Percentiles rank a stretch among this genome's conserved stretches.
Evolutionary conservation across 768 basidiomycete genomes (phyloP).

Genomic region (Pleurotus djamor): DNA sequence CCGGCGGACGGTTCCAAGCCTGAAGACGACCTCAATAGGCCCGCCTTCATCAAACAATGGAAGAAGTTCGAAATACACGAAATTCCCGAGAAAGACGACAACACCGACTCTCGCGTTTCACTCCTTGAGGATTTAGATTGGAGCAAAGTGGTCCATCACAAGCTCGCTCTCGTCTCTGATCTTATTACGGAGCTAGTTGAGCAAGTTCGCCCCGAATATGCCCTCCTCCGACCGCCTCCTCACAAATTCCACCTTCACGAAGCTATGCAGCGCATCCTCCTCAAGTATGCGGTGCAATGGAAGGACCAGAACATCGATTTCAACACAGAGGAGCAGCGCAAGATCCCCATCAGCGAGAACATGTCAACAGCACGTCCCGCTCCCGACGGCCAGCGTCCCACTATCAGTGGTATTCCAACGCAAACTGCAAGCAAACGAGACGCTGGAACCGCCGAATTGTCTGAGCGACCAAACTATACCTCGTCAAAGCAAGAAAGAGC

Average conservation of each 20-base stretch:
- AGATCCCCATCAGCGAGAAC: too few species aligned
- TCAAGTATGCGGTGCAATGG: not conserved
- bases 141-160: slow-evolving; percentile 1
- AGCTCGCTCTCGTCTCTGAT: slow-evolving; percentile 1
- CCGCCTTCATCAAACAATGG: not conserved
- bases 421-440: too few species aligned
- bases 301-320: not conserved
- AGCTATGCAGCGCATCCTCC: slow-evolving; percentile 7
- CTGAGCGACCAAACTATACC: too few species aligned
- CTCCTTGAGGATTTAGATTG: not conserved
- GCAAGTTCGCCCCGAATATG: slow-evolving; percentile 3
- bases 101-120: not conserved
- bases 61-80: slow-evolving; percentile 5
- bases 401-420: too few species aligned
- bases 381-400: too few species aligned
- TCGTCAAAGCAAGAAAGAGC: too few species aligned
- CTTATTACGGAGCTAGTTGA: not conserved
- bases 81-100: not conserved
- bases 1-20: not conserved
- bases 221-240: not conserved
- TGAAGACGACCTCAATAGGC: not conserved
- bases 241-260: slow-evolving; percentile 4
- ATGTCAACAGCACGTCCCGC: too few species aligned
- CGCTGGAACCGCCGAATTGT: too few species aligned
- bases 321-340: too few species aligned